A percentile compares a stretch with the other conserved stretches of the same genome.
These are phyloP conservation scores for Lasiodiplodia theobromae DNA, from an alignment of 2,329 filamentous ascomycete genomes.

Conservation along the genomic window DNA sequence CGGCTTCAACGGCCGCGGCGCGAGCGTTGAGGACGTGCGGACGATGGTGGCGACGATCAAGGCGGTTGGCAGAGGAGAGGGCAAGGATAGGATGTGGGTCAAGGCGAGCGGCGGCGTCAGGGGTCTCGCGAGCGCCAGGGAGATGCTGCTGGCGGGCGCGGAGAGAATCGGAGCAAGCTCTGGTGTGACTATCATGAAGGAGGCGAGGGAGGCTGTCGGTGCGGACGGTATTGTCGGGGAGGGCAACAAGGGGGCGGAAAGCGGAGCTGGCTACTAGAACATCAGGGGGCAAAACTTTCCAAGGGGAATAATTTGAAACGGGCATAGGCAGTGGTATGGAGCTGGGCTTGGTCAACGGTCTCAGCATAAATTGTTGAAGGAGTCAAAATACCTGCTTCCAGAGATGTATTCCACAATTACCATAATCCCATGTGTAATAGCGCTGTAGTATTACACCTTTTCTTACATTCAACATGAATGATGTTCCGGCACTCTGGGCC, in stretches of 20 bases:
- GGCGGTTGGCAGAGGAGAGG: constrained; percentile 44
- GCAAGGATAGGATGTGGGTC: constrained; percentile 54
- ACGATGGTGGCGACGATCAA: constrained; percentile 61
- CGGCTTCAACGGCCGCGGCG: constrained; percentile 64
- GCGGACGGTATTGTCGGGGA: constrained; percentile 32
- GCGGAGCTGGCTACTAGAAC: constrained; percentile 34
- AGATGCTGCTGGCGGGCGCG: constrained; percentile 64
- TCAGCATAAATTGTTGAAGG: not conserved
- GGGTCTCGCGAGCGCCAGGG: constrained; percentile 53
- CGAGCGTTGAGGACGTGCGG: constrained; percentile 59
- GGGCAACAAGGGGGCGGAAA: constrained; percentile 32
- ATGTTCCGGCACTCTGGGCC: too few species aligned
- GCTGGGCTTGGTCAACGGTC: not conserved
- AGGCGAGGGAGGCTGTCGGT: constrained; percentile 42
- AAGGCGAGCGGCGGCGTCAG: constrained; percentile 67
- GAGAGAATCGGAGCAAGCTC: constrained; percentile 63
- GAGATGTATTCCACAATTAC: not conserved
- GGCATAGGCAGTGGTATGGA: not conserved
- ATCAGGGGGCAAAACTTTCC: too few species aligned
- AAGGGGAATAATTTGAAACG: not conserved
- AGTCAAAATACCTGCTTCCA: not conserved
- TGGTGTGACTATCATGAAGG: constrained; percentile 63
- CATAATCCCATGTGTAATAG: too few species aligned
- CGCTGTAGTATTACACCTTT: too few species aligned
- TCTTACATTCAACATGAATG: too few species aligned